Percentiles rank a stretch among this genome's conserved stretches.
Evolutionary conservation across 1,139 yeast genomes (phyloP).

Genomic region (Geotrichum aggregatum): DNA sequence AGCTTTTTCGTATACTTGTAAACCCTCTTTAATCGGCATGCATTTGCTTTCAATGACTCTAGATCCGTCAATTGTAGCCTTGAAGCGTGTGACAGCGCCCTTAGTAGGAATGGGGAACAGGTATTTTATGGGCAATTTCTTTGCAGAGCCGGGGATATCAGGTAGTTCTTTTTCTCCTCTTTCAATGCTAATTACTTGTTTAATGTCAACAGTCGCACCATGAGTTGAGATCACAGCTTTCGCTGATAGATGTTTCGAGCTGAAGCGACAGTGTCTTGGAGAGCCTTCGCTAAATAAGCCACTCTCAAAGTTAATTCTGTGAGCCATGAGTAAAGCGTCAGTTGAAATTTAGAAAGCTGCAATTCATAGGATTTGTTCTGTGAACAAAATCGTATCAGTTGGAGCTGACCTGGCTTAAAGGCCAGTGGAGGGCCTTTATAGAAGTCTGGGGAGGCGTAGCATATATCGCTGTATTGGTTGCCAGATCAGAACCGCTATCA

Average conservation of each 20-base stretch:
- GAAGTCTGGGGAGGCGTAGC: no score
- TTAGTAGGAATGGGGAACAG: conserved; percentile 7
- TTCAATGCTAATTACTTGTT: background rate
- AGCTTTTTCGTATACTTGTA: conserved; percentile 7
- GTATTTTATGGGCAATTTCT: background rate
- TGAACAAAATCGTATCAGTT: no score
- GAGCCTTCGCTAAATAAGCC: no score
- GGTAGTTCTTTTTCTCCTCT: background rate
- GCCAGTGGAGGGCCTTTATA: no score
- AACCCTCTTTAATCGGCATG: conserved; percentile 4
- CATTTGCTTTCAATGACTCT: conserved; percentile 6
- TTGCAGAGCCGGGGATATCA: background rate
- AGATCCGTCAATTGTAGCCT: conserved; percentile 4
- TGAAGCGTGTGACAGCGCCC: conserved; percentile 11
- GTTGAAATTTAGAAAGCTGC: no score
- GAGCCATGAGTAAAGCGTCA: no score
- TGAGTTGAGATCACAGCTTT: conserved; percentile 1
- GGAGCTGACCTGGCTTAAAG: no score
- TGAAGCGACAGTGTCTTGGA: no score
- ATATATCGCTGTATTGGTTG: no score
- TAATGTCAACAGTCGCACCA: conserved; percentile 6
- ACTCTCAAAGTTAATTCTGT: no score
- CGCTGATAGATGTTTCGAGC: background rate
- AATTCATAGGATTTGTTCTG: no score
- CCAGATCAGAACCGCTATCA: no score